A percentile compares a stretch with the other conserved stretches of the same genome.
These are phyloP conservation scores for Erythrophleum ivorense DNA, from an alignment of 331 rosid species.

Conservation along the genomic window DNA sequence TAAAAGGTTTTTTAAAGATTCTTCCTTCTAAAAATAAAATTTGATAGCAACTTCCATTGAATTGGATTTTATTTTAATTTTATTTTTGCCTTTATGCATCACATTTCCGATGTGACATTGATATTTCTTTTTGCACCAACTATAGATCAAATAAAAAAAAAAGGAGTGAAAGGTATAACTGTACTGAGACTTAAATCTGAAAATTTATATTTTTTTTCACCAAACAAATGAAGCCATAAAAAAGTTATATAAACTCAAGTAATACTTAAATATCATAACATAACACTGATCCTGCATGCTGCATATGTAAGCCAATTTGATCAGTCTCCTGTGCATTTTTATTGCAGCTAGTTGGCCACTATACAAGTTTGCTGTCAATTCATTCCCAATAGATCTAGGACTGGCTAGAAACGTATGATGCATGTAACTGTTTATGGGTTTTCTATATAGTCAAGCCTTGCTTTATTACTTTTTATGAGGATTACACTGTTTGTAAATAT, in stretches of 20 bases:
- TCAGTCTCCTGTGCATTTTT: not conserved
- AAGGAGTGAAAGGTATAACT: not conserved
- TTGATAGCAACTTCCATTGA: not conserved
- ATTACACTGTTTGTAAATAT: not conserved
- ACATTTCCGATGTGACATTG: not conserved
- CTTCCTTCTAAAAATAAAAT: not conserved
- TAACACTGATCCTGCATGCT: too few relatives aligned
- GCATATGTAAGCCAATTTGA: constrained; percentile 1
- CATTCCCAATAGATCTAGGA: not conserved
- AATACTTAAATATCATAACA: too few relatives aligned
- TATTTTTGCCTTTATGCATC: not conserved
- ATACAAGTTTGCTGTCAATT: not conserved
- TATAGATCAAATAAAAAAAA: not conserved
- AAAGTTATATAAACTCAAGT: too few relatives aligned
- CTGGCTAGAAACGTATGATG: not conserved
- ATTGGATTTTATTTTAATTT: not conserved
- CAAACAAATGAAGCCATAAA: too few relatives aligned
- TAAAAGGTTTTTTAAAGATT: not conserved
- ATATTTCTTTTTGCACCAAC: not conserved
- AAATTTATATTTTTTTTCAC: too few relatives aligned
- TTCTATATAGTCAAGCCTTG: not conserved
- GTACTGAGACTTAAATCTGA: too few relatives aligned
- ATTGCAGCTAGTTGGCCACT: constrained; percentile 20
- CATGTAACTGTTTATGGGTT: not conserved
- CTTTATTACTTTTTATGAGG: not conserved